phyloP scores from a whole-genome alignment of 352 stramenopile genomes.

The Pythium insidiosum region DNA sequence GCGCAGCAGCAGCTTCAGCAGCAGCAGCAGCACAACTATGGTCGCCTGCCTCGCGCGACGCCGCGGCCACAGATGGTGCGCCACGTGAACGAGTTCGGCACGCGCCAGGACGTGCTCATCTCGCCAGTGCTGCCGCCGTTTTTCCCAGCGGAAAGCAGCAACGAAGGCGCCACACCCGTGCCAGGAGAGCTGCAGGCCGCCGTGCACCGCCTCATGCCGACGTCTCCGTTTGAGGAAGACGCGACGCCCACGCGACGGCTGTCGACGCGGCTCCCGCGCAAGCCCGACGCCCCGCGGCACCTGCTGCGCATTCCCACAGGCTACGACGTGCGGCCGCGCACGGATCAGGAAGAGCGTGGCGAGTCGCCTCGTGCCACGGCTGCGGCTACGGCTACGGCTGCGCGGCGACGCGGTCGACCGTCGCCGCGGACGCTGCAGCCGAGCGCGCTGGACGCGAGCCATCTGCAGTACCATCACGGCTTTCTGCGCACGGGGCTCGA shows the following conservation, averaged over 20 bases:
- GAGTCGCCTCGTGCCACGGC: too few relatives aligned
- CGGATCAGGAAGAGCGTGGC: too few relatives aligned
- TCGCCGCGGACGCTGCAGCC: background rate
- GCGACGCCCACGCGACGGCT: too few relatives aligned
- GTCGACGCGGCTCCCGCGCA: too few relatives aligned
- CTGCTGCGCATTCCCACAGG: too few relatives aligned
- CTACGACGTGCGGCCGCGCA: too few relatives aligned
- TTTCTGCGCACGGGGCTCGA: slow-evolving; percentile 59
- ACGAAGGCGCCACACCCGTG: slow-evolving; percentile 1
- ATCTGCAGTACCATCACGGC: slow-evolving; percentile 33
- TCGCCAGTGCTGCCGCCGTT: slow-evolving; percentile 46
- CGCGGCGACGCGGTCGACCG: background rate
- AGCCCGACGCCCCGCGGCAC: too few relatives aligned
- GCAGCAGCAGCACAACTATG: background rate
- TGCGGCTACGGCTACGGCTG: background rate
- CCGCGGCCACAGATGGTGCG: slow-evolving; percentile 32
- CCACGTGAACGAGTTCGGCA: slow-evolving; percentile 66
- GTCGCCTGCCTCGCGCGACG: background rate
- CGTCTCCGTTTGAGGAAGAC: too few relatives aligned
- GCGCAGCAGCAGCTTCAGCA: background rate
- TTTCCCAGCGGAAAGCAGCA: slow-evolving; percentile 19
- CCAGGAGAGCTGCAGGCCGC: slow-evolving; percentile 4
- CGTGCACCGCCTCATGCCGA: too few relatives aligned
- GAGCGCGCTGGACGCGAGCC: background rate
- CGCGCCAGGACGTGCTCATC: slow-evolving; percentile 41